Evolutionary conservation across 1,284 basidiomycete genomes (phyloP).

Genomic region (Microbotryomycetes sp.): DNA sequence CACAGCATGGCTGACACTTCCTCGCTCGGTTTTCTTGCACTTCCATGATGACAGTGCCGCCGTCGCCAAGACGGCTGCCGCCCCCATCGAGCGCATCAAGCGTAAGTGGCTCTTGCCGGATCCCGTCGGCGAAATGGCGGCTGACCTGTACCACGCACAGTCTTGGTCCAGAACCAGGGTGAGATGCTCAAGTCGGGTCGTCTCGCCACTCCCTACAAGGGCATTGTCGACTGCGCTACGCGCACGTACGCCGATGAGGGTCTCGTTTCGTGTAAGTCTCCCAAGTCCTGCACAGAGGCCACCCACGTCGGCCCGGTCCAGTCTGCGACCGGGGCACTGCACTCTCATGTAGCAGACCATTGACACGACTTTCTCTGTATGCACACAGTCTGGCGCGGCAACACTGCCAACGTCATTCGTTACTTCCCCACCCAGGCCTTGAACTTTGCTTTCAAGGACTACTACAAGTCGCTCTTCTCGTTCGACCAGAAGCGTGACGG

Average conservation of each 20-base stretch:
- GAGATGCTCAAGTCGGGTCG: constrained; percentile 42
- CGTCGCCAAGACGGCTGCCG: constrained; percentile 94
- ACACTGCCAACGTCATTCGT: constrained; percentile 95
- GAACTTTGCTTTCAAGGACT: constrained; percentile 78
- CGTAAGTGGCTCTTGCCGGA: constrained; percentile 18
- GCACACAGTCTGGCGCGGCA: constrained; percentile 83
- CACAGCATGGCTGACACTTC: neutral
- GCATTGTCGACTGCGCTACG: constrained; percentile 75
- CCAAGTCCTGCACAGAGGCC: neutral
- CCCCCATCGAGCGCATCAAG: constrained; percentile 98
- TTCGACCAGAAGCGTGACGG: constrained; percentile 38
- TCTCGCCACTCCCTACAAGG: constrained; percentile 62
- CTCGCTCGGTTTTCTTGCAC: neutral
- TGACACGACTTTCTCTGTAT: neutral
- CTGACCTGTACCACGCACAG: constrained; percentile 38
- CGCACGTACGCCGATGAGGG: constrained; percentile 90
- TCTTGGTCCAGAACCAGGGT: constrained; percentile 91
- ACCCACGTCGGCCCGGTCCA: no score
- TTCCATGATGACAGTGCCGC: constrained; percentile 47
- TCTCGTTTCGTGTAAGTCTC: constrained; percentile 53
- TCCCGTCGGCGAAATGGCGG: neutral
- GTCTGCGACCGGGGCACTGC: neutral
- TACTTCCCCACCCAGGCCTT: constrained; percentile 96
- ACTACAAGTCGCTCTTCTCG: constrained; percentile 83
- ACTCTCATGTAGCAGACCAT: neutral